Percentiles rank a stretch among this genome's conserved stretches.
Conservation (phyloP, 2,329 filamentous ascomycete genomes). For the Passalora sequoiae region DNA sequence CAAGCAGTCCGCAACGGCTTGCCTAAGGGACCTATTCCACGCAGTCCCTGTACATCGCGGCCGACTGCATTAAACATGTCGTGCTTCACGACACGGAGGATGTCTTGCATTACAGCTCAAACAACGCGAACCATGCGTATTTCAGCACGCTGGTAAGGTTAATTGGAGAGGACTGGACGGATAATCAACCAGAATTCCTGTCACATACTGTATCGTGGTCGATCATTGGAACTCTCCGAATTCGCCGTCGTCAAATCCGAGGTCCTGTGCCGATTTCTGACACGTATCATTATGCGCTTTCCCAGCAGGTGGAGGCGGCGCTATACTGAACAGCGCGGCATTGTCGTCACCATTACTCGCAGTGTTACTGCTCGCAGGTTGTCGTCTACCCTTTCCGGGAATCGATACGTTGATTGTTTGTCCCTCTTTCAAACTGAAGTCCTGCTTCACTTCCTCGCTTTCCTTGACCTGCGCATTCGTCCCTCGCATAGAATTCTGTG, state of each 20-base stretch:
- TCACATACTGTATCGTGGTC: too few relatives aligned
- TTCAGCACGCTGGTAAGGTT: too few relatives aligned
- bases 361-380: conserved; percentile 29
- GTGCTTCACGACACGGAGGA: too few relatives aligned
- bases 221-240: conserved; percentile 73
- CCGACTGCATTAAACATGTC: too few relatives aligned
- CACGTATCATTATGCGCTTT: conserved; percentile 50
- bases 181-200: too few relatives aligned
- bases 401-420: conserved; percentile 83
- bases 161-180: too few relatives aligned
- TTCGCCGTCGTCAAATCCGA: conserved; percentile 82
- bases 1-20: too few relatives aligned
- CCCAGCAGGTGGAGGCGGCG: conserved; percentile 60
- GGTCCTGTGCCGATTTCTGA: conserved; percentile 53
- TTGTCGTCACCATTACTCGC: conserved; percentile 40
- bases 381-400: conserved; percentile 51
- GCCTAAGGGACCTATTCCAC: too few relatives aligned
- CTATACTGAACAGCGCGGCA: conserved; percentile 63
- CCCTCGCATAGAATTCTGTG: conserved; percentile 39
- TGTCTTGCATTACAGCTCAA: too few relatives aligned
- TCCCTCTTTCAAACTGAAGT: conserved; percentile 82
- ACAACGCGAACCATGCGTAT: too few relatives aligned
- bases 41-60: too few relatives aligned
- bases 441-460: conserved; percentile 55
- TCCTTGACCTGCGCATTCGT: conserved; percentile 33